Evolutionary conservation across 805 yeast genomes (phyloP), one percentile per base, ranked within the genome.

Genomic region (Blastobotrys peoriensis): DNA sequence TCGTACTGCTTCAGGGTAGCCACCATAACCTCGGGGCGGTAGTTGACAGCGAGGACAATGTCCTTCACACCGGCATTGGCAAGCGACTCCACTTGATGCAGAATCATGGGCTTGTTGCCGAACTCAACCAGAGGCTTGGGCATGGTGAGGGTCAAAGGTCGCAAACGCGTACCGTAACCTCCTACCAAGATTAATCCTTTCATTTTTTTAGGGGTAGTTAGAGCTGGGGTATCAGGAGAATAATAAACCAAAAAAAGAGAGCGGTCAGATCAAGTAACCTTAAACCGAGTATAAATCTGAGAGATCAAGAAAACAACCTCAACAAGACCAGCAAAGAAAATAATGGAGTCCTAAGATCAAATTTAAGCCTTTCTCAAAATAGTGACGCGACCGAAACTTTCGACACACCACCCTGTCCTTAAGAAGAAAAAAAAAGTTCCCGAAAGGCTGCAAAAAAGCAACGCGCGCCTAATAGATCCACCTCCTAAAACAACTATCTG

Each of bases 281-380:
- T n/a, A n/a, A n/a, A n/a, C n/a, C n/a, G n/a, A n/a, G n/a, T n/a
- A n/a, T n/a, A n/a, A n/a, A n/a, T n/a, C n/a, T n/a, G n/a, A n/a
- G n/a, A n/a, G n/a, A n/a, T n/a, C n/a, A n/a, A n/a, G n/a, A n/a
- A n/a, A n/a, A n/a, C n/a, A n/a, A n/a, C n/a, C n/a, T n/a, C n/a
- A n/a, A n/a, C n/a, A n/a, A n/a, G n/a, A n/a, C n/a, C n/a, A n/a
- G n/a, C n/a, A n/a, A n/a, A n/a, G n/a, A n/a, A n/a, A n/a, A n/a
- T n/a, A n/a, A n/a, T n/a, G n/a, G n/a, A n/a, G n/a, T n/a, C 98
- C 98, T 66, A 98, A 98, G 60, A 91, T 98, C 68, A 91, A 82
- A 78, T 91, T 91, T 70, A 91, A 81, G 67, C 95, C 96, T 76
- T 88, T 88, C 97, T 89, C 87, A 54, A 25, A 45, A 30, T 18